These are phyloP conservation scores for Lupinus albus DNA, from an alignment of 306 rosid species.

Conservation along the genomic window DNA sequence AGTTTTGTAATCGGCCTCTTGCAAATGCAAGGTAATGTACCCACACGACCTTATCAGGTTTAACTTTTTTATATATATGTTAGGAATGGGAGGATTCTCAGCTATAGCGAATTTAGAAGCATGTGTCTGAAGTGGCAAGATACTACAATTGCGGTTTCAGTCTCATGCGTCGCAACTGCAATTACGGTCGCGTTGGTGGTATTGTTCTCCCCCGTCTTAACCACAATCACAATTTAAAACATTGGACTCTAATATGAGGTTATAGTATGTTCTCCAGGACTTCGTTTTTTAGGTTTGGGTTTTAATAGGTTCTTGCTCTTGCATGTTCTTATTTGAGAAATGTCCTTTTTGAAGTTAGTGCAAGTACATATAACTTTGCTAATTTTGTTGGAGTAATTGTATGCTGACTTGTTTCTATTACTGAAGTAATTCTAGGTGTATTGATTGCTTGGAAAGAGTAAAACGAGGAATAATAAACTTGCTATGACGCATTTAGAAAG, in stretches of 20 bases:
- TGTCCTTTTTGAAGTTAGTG: conserved; percentile 40
- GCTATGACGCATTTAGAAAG: conserved; percentile 1
- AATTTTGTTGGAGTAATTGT: conserved; percentile 40
- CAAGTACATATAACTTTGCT: conserved; percentile 49
- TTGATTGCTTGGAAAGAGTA: conserved; percentile 27
- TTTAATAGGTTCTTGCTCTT: conserved; percentile 42
- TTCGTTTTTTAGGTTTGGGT: conserved; percentile 45
- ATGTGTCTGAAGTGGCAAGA: conserved; percentile 49
- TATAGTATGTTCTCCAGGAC: conserved; percentile 46
- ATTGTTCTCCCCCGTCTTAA: too few relatives aligned
- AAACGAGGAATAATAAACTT: conserved; percentile 25
- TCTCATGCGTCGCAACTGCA: too few relatives aligned
- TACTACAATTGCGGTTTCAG: too few relatives aligned
- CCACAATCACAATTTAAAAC: too few relatives aligned
- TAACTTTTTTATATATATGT: too few relatives aligned
- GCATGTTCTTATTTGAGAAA: conserved; percentile 43
- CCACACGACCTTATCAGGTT: too few relatives aligned
- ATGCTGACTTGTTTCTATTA: conserved; percentile 34
- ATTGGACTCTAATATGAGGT: too few relatives aligned
- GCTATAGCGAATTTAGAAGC: conserved; percentile 61
- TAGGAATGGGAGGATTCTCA: conserved; percentile 43
- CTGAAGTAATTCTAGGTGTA: conserved; percentile 34
- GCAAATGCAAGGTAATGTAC: too few relatives aligned
- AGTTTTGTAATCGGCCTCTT: too few relatives aligned
- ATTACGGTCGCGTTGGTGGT: too few relatives aligned